Evolutionary conservation across 345 rosid genomes (phyloP).

Genomic region (Abelmoschus esculentus): DNA sequence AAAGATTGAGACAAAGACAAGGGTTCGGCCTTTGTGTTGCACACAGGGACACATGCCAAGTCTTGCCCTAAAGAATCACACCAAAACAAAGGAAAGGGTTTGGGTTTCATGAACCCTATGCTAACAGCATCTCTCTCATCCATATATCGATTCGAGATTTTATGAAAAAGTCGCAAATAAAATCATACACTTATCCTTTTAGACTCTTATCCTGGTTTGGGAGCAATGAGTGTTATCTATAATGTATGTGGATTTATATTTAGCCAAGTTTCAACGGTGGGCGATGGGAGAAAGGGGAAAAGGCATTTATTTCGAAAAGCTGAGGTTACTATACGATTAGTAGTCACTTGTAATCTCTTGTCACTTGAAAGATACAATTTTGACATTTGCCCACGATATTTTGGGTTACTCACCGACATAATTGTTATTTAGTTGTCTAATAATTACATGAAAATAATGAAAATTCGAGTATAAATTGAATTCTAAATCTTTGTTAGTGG

Average conservation of each 20-base stretch:
- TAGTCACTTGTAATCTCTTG: not conserved
- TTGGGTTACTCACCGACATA: not conserved
- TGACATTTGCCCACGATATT: not conserved
- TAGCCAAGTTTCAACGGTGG: not conserved
- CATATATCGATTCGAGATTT: too few species aligned
- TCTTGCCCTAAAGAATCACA: too few species aligned
- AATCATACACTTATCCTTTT: too few species aligned
- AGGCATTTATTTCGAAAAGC: not conserved
- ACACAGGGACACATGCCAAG: not conserved
- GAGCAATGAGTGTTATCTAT: too few species aligned
- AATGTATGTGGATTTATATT: too few species aligned
- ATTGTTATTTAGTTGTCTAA: not conserved
- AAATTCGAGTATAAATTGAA: too few species aligned
- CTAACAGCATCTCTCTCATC: not conserved
- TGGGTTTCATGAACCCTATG: not conserved
- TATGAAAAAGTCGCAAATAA: too few species aligned
- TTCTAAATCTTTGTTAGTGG: too few species aligned
- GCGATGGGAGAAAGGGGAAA: not conserved
- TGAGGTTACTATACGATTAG: not conserved
- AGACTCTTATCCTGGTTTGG: too few species aligned
- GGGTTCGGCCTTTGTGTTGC: not conserved
- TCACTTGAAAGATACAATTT: not conserved
- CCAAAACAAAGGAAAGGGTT: not conserved
- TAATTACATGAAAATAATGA: not conserved
- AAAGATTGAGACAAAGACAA: not conserved